Base-by-base conservation (phyloP, 306 rosid genomes). In the Cicer chorassanicum region DNA sequence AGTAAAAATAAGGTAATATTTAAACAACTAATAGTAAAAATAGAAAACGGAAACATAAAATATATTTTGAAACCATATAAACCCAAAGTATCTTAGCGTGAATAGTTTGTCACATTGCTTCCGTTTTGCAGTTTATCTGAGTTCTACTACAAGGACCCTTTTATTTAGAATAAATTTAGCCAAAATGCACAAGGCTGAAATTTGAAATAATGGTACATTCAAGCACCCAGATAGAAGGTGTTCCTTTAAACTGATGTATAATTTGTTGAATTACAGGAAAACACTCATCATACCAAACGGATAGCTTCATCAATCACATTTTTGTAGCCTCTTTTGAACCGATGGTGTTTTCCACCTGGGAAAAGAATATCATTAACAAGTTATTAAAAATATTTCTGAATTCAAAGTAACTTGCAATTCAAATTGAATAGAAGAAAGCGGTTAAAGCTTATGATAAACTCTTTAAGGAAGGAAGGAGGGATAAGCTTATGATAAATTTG, bases 321-420 rank as follows among this genome's bases (percentile, higher is more conserved):
- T 85, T 88, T 94, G 89, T 94, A 91, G 86, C 98, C 97, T 83
- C 97, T 91, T 81, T 88, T 91, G 88, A 94, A 94, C 73, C 97
- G 93, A 73, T 87, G 98, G 80, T 94, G 98, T 81, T 84, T 94
- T 40, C 96, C 98, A 73, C 95, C 98, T 94, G 78, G 46, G 46
- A 79, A 78, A 77, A 84, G 70, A 83, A 46, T 66, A 10, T 50
- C 62, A 79, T 19, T 70, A 46, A 40, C 78, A 73, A 21, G 71
- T 77, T 65, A 77, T 44, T 18, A 64, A 60, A 13, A 39, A 6
- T 39, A 8, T 13, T 53, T 53, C 10, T 44, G 6, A 71, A 12
- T 34, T 21, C 42, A 53, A 54, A 59, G 51, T 18, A 71, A 54
- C 50, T 15, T 51, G 18, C 61, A 66, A 46, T 59, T 72, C 24